phyloP scores from a whole-genome alignment of 805 yeast genomes.

The Zygotorulaspora chibaensis region DNA sequence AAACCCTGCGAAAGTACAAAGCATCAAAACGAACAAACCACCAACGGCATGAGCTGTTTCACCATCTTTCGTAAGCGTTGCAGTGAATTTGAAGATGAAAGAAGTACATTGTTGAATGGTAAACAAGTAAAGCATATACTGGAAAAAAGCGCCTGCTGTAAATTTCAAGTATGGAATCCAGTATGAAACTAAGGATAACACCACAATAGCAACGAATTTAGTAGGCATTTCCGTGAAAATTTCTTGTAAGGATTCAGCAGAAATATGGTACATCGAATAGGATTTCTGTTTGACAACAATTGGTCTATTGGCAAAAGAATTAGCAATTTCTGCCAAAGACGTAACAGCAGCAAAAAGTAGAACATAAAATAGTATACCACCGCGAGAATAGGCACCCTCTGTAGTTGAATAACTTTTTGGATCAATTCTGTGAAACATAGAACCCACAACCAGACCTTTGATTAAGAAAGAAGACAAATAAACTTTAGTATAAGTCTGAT shows the following conservation, averaged over 20 bases:
- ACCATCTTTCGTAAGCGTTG: conserved; percentile 49
- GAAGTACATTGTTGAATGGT: conserved; percentile 51
- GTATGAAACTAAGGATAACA: conserved; percentile 46
- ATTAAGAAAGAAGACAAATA: conserved; percentile 49
- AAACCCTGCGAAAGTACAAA: conserved; percentile 55
- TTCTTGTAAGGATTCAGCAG: conserved; percentile 59
- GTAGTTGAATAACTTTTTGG: conserved; percentile 40
- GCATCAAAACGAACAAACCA: conserved; percentile 50
- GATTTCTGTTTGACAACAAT: conserved; percentile 62
- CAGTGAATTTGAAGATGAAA: conserved; percentile 49
- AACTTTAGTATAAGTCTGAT: conserved; percentile 50
- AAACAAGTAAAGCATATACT: conserved; percentile 43
- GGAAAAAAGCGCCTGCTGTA: conserved; percentile 54
- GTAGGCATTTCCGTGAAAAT: conserved; percentile 55
- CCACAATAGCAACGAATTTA: conserved; percentile 46
- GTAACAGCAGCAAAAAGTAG: conserved; percentile 57
- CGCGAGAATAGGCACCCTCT: conserved; percentile 55
- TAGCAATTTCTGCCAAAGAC: conserved; percentile 57
- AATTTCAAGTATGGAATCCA: conserved; percentile 50
- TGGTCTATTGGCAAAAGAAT: conserved; percentile 56
- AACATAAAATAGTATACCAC: conserved; percentile 59
- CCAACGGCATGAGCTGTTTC: conserved; percentile 54
- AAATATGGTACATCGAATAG: conserved; percentile 57
- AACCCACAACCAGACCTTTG: conserved; percentile 58
- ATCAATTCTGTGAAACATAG: conserved; percentile 51